Base-by-base conservation (phyloP, 1,284 basidiomycete species). In the Tilletia walkeri region DNA sequence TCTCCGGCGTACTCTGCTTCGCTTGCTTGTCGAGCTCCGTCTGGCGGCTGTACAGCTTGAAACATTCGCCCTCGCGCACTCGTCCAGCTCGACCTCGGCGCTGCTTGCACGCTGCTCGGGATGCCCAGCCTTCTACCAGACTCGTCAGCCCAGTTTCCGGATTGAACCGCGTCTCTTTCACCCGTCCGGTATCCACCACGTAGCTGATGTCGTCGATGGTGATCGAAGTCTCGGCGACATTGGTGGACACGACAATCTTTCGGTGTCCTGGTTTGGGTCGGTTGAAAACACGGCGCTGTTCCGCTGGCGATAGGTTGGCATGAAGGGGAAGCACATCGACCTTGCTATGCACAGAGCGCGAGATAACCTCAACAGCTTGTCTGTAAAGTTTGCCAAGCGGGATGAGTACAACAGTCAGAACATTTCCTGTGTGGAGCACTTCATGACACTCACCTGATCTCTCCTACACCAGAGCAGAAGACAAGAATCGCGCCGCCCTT, bases 171-270 rank as follows among this genome's bases (percentile, higher is more conserved):
- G 89, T 93, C 85, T 96, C 93, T 84, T 96, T 96, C 80, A 94
- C 93, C 81, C 90, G 91, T 1, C 95, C 95, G 0, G 89, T 93
- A 77, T 94, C 91, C 54, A 83, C 74, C 30, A 84, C 83, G 65
- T 77, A 80, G 66, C 76, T 76, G 7, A 84, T 75, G 66, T 83
- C 80, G 20, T 84, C 82, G 73, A 97, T 95, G 0, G 94, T 97
- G 74, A 97, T 94, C 3, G 92, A 94, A 0, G 94, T 96, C 88
- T 96, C 86, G 5, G 92, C 92, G 36, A 97, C 92, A 77, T 96
- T 96, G 7, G 94, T 96, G 0, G 94, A 88, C 0, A 90, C 92
- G 45, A 97, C 90, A 56, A 96, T 88, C 84, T 96, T 97, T 87
- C 94, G 90, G 70, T 86, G 88, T 0, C 78, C 76, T 3, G 73